Base-by-base conservation (phyloP, 805 yeast genomes). In the Cyberlindnera sargentensis region DNA sequence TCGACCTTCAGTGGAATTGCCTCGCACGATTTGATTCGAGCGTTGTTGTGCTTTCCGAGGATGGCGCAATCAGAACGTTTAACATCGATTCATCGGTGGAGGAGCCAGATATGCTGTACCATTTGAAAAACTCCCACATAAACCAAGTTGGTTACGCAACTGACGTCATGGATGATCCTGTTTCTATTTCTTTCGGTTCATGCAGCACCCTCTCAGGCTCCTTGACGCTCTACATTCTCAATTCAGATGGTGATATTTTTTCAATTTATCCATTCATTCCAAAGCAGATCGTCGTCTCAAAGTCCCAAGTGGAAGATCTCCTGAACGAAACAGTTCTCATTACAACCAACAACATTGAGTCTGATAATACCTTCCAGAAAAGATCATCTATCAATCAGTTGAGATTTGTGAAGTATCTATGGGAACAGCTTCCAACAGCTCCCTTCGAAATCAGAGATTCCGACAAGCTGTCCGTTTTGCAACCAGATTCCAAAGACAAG, bases 251-350 rank as follows among this genome's bases (percentile, higher is more conserved):
- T 10, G 85, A 83, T 48, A 47, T 84, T 1, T 81, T 72, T 52
- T 65, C 73, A 1, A 62, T 84, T 3, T 77, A 73, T 48, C 93
- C 93, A n/a, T 81, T 80, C 56, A 52, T 75, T 23, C 87, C 90
- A 0, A 47, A 57, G 1, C 58, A 65, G 26, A 51, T 78, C 27
- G 58, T 68, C 1, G 65, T 70, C n/a, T 41, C 70, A 1, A 48
- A 57, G 31, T 46, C 52, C 2, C 61, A 65, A 51, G 41, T 67
- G 5, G 60, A 61, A 43, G 53, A 49, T 4, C 41, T 64, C 2
- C 51, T 68, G n/a, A 65, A 67, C 47, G 56, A 61, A 40, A 63
- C 67, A 3, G 62, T 66, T 1, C 43, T 47, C 0, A 43, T 59
- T 10, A 44, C 64, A 26, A 52, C 63, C 31, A 52, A 55, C 24